phyloP scores from a whole-genome alignment of 176 grass and related monocot species.

The Avena sativa region DNA sequence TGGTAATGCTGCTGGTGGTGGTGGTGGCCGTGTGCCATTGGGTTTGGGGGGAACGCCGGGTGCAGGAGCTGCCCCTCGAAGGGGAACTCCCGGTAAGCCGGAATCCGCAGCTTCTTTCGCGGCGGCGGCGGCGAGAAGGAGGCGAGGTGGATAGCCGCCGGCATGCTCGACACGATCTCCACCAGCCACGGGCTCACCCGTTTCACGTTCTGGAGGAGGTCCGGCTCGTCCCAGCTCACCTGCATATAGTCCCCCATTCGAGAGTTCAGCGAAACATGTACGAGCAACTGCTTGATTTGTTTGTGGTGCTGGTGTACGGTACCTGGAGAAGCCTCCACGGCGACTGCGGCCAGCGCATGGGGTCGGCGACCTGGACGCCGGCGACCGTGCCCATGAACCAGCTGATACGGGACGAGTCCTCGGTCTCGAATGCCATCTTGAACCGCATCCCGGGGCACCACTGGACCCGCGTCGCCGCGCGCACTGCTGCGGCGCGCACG shows the following conservation, averaged over 20 bases:
- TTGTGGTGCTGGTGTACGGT: neutral
- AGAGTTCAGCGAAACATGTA: neutral
- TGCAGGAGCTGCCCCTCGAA: slow-evolving; percentile 65
- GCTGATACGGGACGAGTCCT: slow-evolving; percentile 93
- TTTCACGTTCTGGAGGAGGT: slow-evolving; percentile 92
- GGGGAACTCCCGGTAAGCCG: slow-evolving; percentile 55
- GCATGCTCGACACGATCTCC: slow-evolving; percentile 84
- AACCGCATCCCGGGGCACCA: slow-evolving; percentile 94
- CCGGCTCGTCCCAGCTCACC: slow-evolving; percentile 97
- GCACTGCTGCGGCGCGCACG: slow-evolving; percentile 60
- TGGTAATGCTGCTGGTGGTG: slow-evolving; percentile 26
- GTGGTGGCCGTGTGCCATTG: slow-evolving; percentile 31
- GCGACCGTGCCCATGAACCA: slow-evolving; percentile 97
- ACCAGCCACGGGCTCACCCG: slow-evolving; percentile 92
- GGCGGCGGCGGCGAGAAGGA: slow-evolving; percentile 60
- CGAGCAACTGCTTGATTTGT: neutral
- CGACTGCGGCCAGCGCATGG: slow-evolving; percentile 78
- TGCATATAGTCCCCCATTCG: slow-evolving; percentile 30
- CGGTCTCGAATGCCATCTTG: slow-evolving; percentile 98
- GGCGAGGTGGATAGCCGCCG: slow-evolving; percentile 72
- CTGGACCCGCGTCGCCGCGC: slow-evolving; percentile 62
- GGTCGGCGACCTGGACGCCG: slow-evolving; percentile 76
- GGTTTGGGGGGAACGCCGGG: slow-evolving; percentile 45
- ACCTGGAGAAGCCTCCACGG: slow-evolving; percentile 96
- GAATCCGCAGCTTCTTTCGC: slow-evolving; percentile 66